phyloP scores from a whole-genome alignment of 2,329 filamentous ascomycete genomes.

The Didymella sp. region DNA sequence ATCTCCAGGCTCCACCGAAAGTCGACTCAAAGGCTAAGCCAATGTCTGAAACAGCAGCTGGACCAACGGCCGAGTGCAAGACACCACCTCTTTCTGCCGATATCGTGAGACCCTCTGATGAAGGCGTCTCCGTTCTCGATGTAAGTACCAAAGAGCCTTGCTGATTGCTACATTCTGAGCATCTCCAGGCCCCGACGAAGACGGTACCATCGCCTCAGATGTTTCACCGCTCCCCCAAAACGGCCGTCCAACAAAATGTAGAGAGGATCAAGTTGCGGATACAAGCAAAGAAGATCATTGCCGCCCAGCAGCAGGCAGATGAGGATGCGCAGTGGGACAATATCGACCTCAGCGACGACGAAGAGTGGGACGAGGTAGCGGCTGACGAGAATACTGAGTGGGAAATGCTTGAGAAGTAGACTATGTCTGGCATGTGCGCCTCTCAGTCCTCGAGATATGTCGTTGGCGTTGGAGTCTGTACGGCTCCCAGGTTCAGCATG shows the following conservation, averaged over 20 bases:
- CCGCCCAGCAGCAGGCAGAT: background rate
- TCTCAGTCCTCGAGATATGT: too few species aligned
- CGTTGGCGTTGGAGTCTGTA: too few species aligned
- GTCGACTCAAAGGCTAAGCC: background rate
- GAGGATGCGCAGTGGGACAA: constrained; percentile 2
- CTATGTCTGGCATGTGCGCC: background rate
- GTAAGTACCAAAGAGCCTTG: background rate
- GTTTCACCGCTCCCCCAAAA: too few species aligned
- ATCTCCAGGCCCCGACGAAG: background rate
- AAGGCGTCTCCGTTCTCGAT: background rate
- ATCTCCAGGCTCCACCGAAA: background rate
- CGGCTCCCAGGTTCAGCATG: too few species aligned
- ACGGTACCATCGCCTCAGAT: background rate
- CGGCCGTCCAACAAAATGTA: background rate
- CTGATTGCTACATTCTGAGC: background rate
- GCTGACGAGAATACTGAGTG: background rate
- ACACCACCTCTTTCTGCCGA: background rate
- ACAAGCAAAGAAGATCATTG: background rate
- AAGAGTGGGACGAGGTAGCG: constrained; percentile 12
- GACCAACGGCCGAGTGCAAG: background rate
- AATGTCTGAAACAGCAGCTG: too few species aligned
- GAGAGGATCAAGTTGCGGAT: background rate
- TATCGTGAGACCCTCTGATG: background rate
- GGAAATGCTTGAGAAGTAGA: constrained; percentile 6
- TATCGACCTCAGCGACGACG: constrained; percentile 10